Evolutionary conservation across 2,329 filamentous ascomycete species (phyloP).

Genomic region (Neophaeococcomyces mojaviensis): DNA sequence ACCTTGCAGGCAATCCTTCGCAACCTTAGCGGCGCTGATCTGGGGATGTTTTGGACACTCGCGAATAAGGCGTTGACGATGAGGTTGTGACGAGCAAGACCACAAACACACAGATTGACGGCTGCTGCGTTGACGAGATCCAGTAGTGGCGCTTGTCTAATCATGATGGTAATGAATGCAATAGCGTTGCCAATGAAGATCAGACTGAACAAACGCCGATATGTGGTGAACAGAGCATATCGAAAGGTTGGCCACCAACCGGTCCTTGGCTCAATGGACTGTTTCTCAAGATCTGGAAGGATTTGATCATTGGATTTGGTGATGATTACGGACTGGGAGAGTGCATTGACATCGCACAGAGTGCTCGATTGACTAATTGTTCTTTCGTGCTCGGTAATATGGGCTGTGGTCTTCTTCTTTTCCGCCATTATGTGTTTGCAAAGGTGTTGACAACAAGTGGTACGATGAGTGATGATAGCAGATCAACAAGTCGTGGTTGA

Average conservation of each 20-base stretch:
- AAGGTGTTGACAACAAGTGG: too few species aligned
- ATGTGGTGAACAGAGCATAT: constrained; percentile 43
- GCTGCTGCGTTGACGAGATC: constrained; percentile 26
- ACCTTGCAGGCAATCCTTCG: constrained; percentile 33
- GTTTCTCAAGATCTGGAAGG: too few species aligned
- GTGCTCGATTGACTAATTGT: too few species aligned
- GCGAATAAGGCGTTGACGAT: constrained; percentile 34
- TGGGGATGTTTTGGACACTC: constrained; percentile 27
- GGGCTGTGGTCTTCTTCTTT: too few species aligned
- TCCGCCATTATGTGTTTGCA: too few species aligned
- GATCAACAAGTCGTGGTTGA: too few species aligned
- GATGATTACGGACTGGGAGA: too few species aligned
- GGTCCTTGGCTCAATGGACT: too few species aligned
- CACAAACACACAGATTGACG: constrained; percentile 29
- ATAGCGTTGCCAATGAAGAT: constrained; percentile 43
- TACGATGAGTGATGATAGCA: too few species aligned
- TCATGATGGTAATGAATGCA: constrained; percentile 18
- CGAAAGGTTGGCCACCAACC: not conserved
- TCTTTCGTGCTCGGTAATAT: too few species aligned
- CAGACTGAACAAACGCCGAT: constrained; percentile 50
- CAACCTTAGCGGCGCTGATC: constrained; percentile 28
- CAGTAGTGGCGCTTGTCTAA: constrained; percentile 12
- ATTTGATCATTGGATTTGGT: too few species aligned
- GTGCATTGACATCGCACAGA: too few species aligned
- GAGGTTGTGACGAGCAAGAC: constrained; percentile 34